phyloP scores from a whole-genome alignment of 2,329 filamentous ascomycete genomes.

The Aureobasidium sp. region DNA sequence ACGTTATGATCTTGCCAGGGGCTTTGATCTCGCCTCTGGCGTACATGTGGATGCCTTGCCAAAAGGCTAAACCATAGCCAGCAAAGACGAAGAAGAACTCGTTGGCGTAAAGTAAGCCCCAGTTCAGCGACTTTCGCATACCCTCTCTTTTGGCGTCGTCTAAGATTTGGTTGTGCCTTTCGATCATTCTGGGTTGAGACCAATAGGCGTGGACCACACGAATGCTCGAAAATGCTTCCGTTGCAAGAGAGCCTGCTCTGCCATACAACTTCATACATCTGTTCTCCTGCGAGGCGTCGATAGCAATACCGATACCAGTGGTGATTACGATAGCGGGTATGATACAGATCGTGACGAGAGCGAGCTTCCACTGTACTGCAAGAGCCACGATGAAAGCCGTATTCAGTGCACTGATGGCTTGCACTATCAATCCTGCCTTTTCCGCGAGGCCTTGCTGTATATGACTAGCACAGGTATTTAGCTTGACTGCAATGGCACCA shows the following conservation, averaged over 20 bases:
- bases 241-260: slow-evolving; percentile 21
- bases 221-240: slow-evolving; percentile 39
- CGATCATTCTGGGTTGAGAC: slow-evolving; percentile 1
- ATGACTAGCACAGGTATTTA: slow-evolving; percentile 57
- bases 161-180: neutral
- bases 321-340: slow-evolving; percentile 40
- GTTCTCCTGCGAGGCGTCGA: neutral
- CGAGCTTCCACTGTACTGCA: slow-evolving; percentile 57
- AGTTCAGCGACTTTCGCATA: neutral
- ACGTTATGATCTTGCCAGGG: slow-evolving; percentile 5
- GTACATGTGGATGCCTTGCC: slow-evolving; percentile 3
- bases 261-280: neutral
- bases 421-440: slow-evolving; percentile 59
- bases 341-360: slow-evolving; percentile 56
- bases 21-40: neutral
- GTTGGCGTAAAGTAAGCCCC: neutral
- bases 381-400: slow-evolving; percentile 52
- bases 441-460: slow-evolving; percentile 62
- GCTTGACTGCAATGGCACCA: slow-evolving; percentile 54
- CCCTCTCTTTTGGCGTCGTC: neutral
- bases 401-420: slow-evolving; percentile 56
- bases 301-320: neutral
- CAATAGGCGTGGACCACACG: slow-evolving; percentile 55
- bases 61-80: neutral
- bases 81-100: neutral